phyloP scores from a whole-genome alignment of 2,329 filamentous ascomycete genomes.

The Aureobasidium sp. region DNA sequence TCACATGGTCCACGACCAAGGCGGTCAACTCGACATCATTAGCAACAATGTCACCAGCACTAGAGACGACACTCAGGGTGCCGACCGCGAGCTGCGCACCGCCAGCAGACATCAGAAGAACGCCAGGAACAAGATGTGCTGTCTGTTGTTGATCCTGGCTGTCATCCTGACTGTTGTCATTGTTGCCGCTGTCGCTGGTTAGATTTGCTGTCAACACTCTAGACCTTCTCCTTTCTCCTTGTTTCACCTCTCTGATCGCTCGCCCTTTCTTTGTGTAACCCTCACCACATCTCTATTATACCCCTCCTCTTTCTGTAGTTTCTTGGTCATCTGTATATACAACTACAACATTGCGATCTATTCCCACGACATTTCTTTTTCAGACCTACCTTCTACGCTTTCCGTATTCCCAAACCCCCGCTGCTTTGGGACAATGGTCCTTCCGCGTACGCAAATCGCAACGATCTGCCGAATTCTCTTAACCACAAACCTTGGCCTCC shows the following conservation, averaged over 20 bases:
- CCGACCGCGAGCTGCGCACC: slow-evolving; percentile 74
- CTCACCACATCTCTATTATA: slow-evolving; percentile 1
- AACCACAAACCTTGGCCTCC: not conserved
- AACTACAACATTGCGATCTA: not conserved
- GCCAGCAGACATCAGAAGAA: slow-evolving; percentile 92
- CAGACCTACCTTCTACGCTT: too few species aligned
- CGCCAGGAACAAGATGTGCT: slow-evolving; percentile 89
- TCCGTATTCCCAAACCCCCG: not conserved
- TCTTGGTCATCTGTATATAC: not conserved
- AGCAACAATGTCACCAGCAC: slow-evolving; percentile 80
- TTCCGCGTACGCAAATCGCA: not conserved
- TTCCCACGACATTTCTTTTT: not conserved
- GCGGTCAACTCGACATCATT: slow-evolving; percentile 78
- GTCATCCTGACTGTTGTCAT: slow-evolving; percentile 86
- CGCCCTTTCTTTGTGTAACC: not conserved
- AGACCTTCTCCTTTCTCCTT: not conserved
- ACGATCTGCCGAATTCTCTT: not conserved
- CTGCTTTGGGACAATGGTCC: not conserved
- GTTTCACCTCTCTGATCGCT: not conserved
- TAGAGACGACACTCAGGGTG: slow-evolving; percentile 70
- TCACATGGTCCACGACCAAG: slow-evolving; percentile 91
- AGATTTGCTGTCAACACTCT: not conserved
- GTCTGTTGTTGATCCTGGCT: slow-evolving; percentile 76
- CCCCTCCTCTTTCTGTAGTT: not conserved
- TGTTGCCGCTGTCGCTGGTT: slow-evolving; percentile 74